Conservation (phyloP, 2,329 filamentous ascomycete species). For the Epichloe bromicola region DNA sequence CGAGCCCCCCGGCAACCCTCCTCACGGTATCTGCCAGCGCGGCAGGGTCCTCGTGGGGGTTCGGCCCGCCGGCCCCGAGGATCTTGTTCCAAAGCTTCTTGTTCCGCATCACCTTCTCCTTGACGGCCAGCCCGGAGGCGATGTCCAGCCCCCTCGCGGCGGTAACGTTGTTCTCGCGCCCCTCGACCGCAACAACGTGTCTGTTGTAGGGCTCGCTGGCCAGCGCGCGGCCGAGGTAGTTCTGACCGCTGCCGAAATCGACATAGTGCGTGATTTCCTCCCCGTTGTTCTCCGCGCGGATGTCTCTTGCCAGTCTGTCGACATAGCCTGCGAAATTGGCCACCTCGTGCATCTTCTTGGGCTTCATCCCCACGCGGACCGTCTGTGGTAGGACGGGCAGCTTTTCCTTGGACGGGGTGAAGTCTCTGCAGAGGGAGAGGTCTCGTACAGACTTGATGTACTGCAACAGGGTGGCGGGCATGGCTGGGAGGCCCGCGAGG, state of each 20-base stretch:
- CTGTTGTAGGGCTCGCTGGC: constrained; percentile 77
- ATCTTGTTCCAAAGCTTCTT: constrained; percentile 62
- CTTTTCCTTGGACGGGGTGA: constrained; percentile 29
- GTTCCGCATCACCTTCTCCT: constrained; percentile 62
- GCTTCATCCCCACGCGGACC: constrained; percentile 82
- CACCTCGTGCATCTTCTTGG: constrained; percentile 93
- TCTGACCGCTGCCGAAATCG: constrained; percentile 93
- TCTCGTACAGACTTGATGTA: constrained; percentile 63
- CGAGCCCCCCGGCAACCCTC: constrained; percentile 21
- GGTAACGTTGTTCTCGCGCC: constrained; percentile 75
- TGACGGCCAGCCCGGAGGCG: constrained; percentile 62
- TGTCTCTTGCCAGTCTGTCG: constrained; percentile 41
- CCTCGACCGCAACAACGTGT: constrained; percentile 79
- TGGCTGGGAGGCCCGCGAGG: constrained; percentile 16
- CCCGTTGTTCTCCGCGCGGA: constrained; percentile 36
- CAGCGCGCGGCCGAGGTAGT: constrained; percentile 81
- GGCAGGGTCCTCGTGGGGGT: constrained; percentile 27
- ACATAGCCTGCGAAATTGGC: constrained; percentile 81
- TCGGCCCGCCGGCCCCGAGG: constrained; percentile 24
- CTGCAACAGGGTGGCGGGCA: constrained; percentile 46
- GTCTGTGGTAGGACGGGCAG: constrained; percentile 51
- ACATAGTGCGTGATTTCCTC: constrained; percentile 69
- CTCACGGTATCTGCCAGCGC: constrained; percentile 20
- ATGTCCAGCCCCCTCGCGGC: constrained; percentile 77
- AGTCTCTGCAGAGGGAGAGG: constrained; percentile 53